phyloP scores from a whole-genome alignment of 352 stramenopile species.

The Phytophthora pluvialis region DNA sequence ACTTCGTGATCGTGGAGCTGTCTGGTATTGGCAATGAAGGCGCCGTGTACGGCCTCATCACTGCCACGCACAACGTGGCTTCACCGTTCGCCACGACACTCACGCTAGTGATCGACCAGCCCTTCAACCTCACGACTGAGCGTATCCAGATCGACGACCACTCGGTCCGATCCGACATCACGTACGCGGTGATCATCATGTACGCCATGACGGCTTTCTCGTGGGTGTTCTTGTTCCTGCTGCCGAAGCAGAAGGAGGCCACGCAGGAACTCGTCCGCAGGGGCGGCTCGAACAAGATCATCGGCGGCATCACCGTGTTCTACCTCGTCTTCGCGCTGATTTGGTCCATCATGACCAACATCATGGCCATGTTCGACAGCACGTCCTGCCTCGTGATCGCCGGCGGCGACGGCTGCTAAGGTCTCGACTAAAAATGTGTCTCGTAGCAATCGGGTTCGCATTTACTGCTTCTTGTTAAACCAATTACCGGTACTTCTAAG shows the following conservation, averaged over 20 bases:
- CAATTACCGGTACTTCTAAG: too few species aligned
- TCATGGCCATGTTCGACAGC: slow-evolving; percentile 35
- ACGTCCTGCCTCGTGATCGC: slow-evolving; percentile 44
- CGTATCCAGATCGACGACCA: slow-evolving; percentile 40
- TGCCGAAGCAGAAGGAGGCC: slow-evolving; percentile 42
- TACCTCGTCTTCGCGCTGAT: slow-evolving; percentile 40
- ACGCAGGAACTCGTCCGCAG: slow-evolving; percentile 38
- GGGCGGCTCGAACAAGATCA: slow-evolving; percentile 32
- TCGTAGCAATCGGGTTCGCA: slow-evolving; percentile 4
- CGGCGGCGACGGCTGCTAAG: slow-evolving; percentile 42
- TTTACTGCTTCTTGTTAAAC: slow-evolving; percentile 1
- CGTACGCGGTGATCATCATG: slow-evolving; percentile 48
- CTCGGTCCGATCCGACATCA: slow-evolving; percentile 42
- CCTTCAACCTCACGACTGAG: slow-evolving; percentile 38
- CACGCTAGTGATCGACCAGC: slow-evolving; percentile 38
- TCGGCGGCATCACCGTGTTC: slow-evolving; percentile 37
- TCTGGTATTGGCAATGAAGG: slow-evolving; percentile 48
- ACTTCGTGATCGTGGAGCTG: slow-evolving; percentile 51
- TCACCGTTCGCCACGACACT: slow-evolving; percentile 39
- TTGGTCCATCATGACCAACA: slow-evolving; percentile 38
- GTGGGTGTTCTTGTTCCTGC: slow-evolving; percentile 32
- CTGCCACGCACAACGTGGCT: slow-evolving; percentile 43
- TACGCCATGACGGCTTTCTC: slow-evolving; percentile 36
- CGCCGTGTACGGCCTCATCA: slow-evolving; percentile 49
- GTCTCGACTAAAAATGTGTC: slow-evolving; percentile 15